Base-by-base conservation (phyloP, 1,139 yeast species). In the Pichia sp. region DNA sequence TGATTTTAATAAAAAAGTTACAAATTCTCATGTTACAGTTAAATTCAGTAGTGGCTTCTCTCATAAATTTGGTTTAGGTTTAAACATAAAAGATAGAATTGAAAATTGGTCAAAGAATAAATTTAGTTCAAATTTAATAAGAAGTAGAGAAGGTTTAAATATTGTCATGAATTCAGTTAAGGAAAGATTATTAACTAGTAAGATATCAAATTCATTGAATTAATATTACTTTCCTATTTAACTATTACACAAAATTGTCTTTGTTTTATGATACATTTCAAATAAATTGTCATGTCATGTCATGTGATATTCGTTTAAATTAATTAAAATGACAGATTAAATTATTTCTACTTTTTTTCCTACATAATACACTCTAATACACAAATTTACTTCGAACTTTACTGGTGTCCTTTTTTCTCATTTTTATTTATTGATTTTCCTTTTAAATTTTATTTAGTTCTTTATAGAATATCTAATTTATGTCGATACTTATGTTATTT, bases 81-180 rank as follows among this genome's bases (percentile, higher is more conserved):
- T 49, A 7, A 87, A 87, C 1, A 71, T 89, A 57, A 82, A 78
- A 58, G 79, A 79, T 59, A 71, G 80, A 52, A 86, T 90, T 45
- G 97, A 90, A 63, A 71, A 72, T 39, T 89, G 96, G 96, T 81
- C 95, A 39, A 80, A 78, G 56, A 70, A 71, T 31, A 74, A 75
- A 58, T 87, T 90, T 59, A 71, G 78, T 38, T 80, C 80, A 45
- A 85, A 89, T 61, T 67, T 86, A 51, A 69, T 67, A 47, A 78
- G 77, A 53, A 80, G 92, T 23, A 72, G 87, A 48, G 70, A 76
- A 48, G 96, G 96, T 2, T 75, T 90, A 74, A 70, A 76, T 41
- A 78, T 75, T 61, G 96, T 87, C 24, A 84, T 90, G 89, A 80
- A 80, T 55, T 67, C 68, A 42, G 55, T 61, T 31, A 51, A 58